Conservation (phyloP, 371 early-diverging fungal genomes). For the Chytridium lagenaria region DNA sequence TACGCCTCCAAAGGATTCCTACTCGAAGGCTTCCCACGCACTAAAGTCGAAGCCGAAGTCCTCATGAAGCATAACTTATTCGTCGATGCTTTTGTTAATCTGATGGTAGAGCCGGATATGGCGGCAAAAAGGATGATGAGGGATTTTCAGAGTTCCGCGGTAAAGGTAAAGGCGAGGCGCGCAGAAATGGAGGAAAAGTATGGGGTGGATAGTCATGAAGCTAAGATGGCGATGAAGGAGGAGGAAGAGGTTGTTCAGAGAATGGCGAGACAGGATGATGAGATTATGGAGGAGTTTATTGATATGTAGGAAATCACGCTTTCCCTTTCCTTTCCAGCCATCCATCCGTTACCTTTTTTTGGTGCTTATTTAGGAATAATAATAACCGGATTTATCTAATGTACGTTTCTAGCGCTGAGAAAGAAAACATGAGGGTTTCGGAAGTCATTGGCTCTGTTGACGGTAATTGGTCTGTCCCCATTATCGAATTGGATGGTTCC, state of each 20-base stretch:
- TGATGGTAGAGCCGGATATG: constrained; percentile 46
- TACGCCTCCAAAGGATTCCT: constrained; percentile 51
- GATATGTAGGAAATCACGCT: constrained; percentile 35
- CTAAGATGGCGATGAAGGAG: neutral
- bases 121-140: constrained; percentile 46
- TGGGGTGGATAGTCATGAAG: neutral
- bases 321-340: neutral
- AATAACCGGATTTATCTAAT: too few relatives aligned
- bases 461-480: constrained; percentile 33
- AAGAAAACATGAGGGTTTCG: constrained; percentile 37
- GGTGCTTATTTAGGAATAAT: too few relatives aligned
- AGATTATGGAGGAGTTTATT: constrained; percentile 40
- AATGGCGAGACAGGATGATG: constrained; percentile 28
- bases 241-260: constrained; percentile 11
- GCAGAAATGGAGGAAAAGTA: neutral
- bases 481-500: constrained; percentile 47
- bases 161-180: neutral
- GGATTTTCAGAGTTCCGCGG: neutral
- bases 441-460: constrained; percentile 46
- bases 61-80: constrained; percentile 44
- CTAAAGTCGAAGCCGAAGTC: constrained; percentile 49
- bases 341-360: neutral
- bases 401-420: constrained; percentile 47
- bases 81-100: constrained; percentile 50
- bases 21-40: constrained; percentile 52